Base-by-base conservation (phyloP, 2,329 filamentous ascomycete species). In the Fusarium sambucinum region DNA sequence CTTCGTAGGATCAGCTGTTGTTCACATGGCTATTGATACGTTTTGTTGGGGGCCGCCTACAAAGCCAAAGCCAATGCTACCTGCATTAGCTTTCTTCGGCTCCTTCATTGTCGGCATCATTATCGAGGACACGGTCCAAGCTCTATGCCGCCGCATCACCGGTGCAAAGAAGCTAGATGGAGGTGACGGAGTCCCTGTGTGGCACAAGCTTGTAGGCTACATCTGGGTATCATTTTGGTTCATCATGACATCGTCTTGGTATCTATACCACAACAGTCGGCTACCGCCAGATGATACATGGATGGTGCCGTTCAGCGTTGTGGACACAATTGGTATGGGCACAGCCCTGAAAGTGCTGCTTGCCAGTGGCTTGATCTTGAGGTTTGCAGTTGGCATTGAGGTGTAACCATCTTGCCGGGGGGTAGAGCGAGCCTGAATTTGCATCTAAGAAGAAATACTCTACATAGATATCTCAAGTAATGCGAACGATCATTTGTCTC, bases 381-480 rank as follows among this genome's bases (percentile, higher is more conserved):
- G 16, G 19, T 25, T 48, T 10, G 21, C 19, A 33, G 8, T 25
- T 9, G 29, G 45, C 6, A 47, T 47, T 23, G 29, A 47, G 21
- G 5, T 33, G 5, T 48, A 29, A 29, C 5, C 3, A 23, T 13
- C 8, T 6, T 11, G 2, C 4, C 5, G 1, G n/a, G 2, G 5
- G 13, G 13, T 3, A 3, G 2, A 45, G 0, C 10, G 6, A 21
- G 9, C 13, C 16, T 33, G 6, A 8, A 8, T 19, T 37, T 19
- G 35, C 2, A 37, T 37, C 19, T 37, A 5, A 13, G 6, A 2
- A 13, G 35, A 38, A 11, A 13, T 38, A 38, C n/a, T n/a, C 12
- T 38, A 3, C 6, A 38, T n/a, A 38, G n/a, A 38, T 40, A 16
- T 23, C 13, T 16, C 12, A 19, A 4, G 2, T 40, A 23, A 16